Evolutionary conservation across 371 early-diverging fungal species (phyloP), one percentile per base, ranked within the genome.

Genomic region (Fennellomyces sp.): DNA sequence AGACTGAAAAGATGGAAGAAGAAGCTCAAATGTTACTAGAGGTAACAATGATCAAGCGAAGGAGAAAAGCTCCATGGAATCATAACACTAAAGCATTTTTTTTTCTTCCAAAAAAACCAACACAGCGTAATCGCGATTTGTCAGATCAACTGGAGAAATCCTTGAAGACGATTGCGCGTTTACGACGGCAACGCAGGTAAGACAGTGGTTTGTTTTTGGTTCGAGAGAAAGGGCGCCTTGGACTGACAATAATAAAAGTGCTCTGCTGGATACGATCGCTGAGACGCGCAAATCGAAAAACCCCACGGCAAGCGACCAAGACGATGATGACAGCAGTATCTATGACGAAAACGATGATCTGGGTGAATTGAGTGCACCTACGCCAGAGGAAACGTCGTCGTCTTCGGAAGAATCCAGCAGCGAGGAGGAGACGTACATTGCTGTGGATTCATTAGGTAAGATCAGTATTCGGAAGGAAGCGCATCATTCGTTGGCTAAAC

Each of bases 121-220:
- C 2, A 28, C 17, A 61, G 61, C 36, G 50, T 26, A 61, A 61
- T 52, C 53, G 55, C 36, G 51, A 54, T 21, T 36, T 61, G 29
- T 31, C 54, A 15, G 61, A 53, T 19, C 23, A 61, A 31, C 35
- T 61, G 3, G 61, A 47, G 5, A 48, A 61, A 25, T 61, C 54
- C 13, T 30, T 55, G 15, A 54, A 55, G 27, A 38, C 52, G 2
- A 55, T 61, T 49, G 27, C 49, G 21, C 42, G 49, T 11, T 39
- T 61, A 45, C 61, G 61, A 12, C 52, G 61, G 4, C 61, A 61
- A 36, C 55, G 61, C 47, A 41, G 61, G 61, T 61, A 48, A 48
- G 47, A 31, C n/a, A n/a, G n/a, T n/a, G n/a, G n/a, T n/a, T n/a
- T n/a, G n/a, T n/a, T n/a, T n/a, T n/a, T n/a, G n/a, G n/a, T n/a